phyloP scores from a whole-genome alignment of 2,329 filamentous ascomycete genomes.

The Blastomyces gilchristii region DNA sequence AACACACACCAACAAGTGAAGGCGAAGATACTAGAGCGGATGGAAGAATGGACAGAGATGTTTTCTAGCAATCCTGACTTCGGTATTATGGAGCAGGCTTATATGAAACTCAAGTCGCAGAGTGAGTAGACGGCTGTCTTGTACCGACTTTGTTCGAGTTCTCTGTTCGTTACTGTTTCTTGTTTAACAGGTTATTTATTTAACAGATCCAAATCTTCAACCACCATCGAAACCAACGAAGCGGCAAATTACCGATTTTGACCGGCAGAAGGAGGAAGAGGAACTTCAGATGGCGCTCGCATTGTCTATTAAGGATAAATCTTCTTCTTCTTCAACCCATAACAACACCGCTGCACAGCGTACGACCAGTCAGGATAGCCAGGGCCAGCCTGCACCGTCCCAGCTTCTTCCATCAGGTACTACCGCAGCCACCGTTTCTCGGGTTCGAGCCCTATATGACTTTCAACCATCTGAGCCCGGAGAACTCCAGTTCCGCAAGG shows the following conservation, averaged over 20 bases:
- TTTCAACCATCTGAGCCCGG: constrained; percentile 90
- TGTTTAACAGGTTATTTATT: constrained; percentile 23
- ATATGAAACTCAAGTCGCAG: constrained; percentile 68
- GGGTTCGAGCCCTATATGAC: constrained; percentile 86
- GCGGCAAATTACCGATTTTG: constrained; percentile 76
- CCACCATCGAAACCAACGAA: constrained; percentile 89
- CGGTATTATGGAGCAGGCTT: constrained; percentile 95
- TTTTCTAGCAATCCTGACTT: constrained; percentile 81
- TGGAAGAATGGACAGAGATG: constrained; percentile 95
- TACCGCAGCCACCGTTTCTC: constrained; percentile 89
- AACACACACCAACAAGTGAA: constrained; percentile 97
- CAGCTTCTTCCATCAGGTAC: constrained; percentile 60
- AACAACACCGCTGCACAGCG: constrained; percentile 30
- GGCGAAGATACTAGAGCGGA: constrained; percentile 89
- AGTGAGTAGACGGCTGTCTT: constrained; percentile 34
- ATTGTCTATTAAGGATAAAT: constrained; percentile 82
- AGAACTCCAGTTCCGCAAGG: constrained; percentile 91
- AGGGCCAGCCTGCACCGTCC: constrained; percentile 22
- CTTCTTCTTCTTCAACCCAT: constrained; percentile 31
- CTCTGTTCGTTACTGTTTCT: constrained; percentile 12
- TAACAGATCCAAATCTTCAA: constrained; percentile 75
- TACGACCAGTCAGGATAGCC: constrained; percentile 25
- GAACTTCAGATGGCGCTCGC: constrained; percentile 93
- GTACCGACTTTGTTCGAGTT: background rate
- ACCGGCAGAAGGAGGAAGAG: constrained; percentile 91